A percentile compares a stretch with the other conserved stretches of the same genome.
phyloP scores from a whole-genome alignment of 305 asterid genomes.

The Fraxinus dipetala region DNA sequence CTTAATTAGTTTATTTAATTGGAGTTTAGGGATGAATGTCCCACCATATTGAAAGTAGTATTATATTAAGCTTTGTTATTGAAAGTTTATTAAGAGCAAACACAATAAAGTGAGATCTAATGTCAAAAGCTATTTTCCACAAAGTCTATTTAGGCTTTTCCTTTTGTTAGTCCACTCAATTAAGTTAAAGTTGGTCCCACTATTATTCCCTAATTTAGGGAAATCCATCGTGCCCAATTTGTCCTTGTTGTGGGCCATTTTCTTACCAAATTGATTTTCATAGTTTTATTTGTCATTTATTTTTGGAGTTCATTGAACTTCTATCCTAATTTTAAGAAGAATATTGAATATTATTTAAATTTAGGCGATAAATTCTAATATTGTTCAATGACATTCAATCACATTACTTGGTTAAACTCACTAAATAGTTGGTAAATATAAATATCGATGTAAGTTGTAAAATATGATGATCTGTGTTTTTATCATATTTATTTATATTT shows the following conservation, averaged over 20 bases:
- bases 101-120: constrained; percentile 25
- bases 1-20: constrained; percentile 18
- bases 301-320: not conserved
- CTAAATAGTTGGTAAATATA: not conserved
- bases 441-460: not conserved
- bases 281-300: constrained; percentile 6
- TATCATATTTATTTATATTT: no score
- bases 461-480: not conserved
- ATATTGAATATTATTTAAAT: not conserved
- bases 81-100: not conserved
- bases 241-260: constrained; percentile 32
- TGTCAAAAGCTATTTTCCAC: constrained; percentile 24
- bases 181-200: constrained; percentile 36
- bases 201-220: constrained; percentile 38
- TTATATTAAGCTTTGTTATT: constrained; percentile 11
- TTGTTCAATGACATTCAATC: not conserved
- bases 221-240: constrained; percentile 28
- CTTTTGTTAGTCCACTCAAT: constrained; percentile 24
- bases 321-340: not conserved
- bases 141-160: constrained; percentile 18
- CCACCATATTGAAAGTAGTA: not conserved
- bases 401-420: no score
- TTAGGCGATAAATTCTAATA: not conserved
- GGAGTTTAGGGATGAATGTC: not conserved
- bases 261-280: constrained; percentile 16